A percentile compares a stretch with the other conserved stretches of the same genome.
These are phyloP conservation scores for Solanum pinnatisectum DNA, from an alignment of 257 asterid species.

Conservation along the genomic window DNA sequence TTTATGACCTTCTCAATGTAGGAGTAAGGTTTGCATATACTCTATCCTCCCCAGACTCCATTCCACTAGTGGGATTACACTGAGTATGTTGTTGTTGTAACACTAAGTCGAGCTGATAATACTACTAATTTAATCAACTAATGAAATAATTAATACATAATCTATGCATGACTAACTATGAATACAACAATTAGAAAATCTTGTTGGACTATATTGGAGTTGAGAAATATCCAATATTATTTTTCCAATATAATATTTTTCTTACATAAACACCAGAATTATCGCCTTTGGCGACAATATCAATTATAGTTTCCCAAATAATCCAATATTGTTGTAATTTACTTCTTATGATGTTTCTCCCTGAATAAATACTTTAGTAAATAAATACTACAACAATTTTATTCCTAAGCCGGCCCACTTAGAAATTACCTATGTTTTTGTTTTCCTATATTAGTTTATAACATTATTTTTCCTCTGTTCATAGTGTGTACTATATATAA, in stretches of 20 bases:
- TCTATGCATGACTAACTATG: not conserved
- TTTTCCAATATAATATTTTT: not conserved
- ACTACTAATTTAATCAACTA: not conserved
- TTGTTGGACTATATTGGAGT: not conserved
- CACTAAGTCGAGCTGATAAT: not conserved
- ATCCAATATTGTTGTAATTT: not conserved
- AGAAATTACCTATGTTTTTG: not conserved
- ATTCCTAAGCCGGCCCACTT: not conserved
- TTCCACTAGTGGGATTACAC: not conserved
- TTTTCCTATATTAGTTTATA: not conserved
- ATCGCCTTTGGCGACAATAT: not conserved
- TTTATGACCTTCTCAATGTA: not conserved
- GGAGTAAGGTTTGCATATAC: not conserved
- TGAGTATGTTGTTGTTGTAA: not conserved
- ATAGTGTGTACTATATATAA: not conserved
- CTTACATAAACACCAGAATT: not conserved
- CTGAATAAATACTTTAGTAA: not conserved
- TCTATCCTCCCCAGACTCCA: accelerated
- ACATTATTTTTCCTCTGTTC: not conserved
- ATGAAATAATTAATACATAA: not conserved
- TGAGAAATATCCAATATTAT: not conserved
- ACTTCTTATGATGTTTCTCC: not conserved
- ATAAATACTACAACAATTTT: not conserved
- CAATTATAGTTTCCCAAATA: not conserved
- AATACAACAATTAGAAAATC: not conserved